Conservation (phyloP, 768 basidiomycete species). For the Naganishia antarctica region DNA sequence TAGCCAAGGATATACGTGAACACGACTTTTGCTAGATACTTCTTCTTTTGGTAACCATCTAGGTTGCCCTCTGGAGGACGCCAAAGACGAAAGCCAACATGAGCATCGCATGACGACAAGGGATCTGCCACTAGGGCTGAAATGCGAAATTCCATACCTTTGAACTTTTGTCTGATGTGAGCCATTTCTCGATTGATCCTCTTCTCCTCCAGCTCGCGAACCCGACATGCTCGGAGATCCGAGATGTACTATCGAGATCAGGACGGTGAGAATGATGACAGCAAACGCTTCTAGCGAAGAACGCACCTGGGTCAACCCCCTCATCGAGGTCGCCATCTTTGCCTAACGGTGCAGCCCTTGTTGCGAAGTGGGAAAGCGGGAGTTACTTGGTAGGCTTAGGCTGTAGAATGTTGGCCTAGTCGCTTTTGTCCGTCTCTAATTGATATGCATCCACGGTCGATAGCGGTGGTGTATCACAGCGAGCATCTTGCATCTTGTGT, state of each 20-base stretch:
- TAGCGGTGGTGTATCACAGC: no score
- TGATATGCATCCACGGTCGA: no score
- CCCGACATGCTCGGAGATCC: slow-evolving; percentile 92
- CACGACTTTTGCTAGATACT: slow-evolving; percentile 94
- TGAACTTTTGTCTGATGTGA: slow-evolving; percentile 97
- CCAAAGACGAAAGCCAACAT: neutral
- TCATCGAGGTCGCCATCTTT: slow-evolving; percentile 81
- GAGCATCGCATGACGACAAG: no score
- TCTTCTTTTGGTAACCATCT: slow-evolving; percentile 54
- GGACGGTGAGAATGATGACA: neutral
- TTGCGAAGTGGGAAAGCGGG: no score
- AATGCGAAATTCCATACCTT: slow-evolving; percentile 57
- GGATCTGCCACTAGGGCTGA: neutral
- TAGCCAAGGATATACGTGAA: slow-evolving; percentile 99
- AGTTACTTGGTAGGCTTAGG: no score
- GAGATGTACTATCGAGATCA: slow-evolving; percentile 75
- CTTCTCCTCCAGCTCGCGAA: slow-evolving; percentile 95
- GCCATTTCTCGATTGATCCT: slow-evolving; percentile 99
- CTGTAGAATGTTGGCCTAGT: no score
- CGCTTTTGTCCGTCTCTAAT: no score
- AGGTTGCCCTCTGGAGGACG: slow-evolving; percentile 50
- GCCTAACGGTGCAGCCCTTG: neutral
- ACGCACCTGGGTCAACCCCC: slow-evolving; percentile 82
- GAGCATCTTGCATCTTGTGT: no score
- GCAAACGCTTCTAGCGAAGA: neutral